Base-by-base conservation (phyloP, 495 filamentous ascomycete genomes). In the Tuber indicum region DNA sequence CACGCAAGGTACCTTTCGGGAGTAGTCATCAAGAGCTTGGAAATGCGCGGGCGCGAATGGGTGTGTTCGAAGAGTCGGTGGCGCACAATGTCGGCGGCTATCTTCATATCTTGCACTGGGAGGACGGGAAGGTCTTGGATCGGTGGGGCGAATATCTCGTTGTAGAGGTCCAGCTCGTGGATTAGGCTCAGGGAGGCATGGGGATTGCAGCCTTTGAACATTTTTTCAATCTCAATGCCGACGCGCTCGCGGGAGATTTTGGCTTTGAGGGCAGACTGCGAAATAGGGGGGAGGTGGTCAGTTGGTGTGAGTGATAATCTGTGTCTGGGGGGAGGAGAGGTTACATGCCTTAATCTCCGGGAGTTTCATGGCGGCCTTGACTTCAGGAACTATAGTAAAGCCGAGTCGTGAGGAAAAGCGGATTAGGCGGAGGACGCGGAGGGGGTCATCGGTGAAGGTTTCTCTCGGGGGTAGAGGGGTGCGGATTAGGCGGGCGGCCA, bases 181-280 rank as follows among this genome's bases (percentile, higher is more conserved):
- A 98, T 91, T 58, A 93, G 86, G n/a, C 88, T 84, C 47, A 99
- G 86, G 5, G 93, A 88, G 43, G 83, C 84, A 70, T 86, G 87
- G 70, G 96, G 93, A 81, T 92, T 87, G 44, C 91, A 90, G 5
- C 91, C 92, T 84, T 88, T 91, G 43, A 99, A 86, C 92, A 97
- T 97, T 85, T 98, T 98, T 77, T 92, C 91, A 10, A 97, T 66
- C 83, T 99, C 96, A 6, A 89, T 86, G 1, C 92, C 91, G 4
- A 98, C 88, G 71, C 96, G 87, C 84, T 99, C 96, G 45, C 94
- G 89, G 79, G 92, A 97, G 74, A 99, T 98, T 84, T 99, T 99
- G 7, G 92, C 82, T 77, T 87, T 89, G n/a, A 99, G 85, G 32
- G 92, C 92, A 16, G 89, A 86, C 77, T 92, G 87, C 3, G 26